These are phyloP conservation scores for Arthrobotrys megalospora DNA, from an alignment of 2,329 filamentous ascomycete species.

Conservation along the genomic window DNA sequence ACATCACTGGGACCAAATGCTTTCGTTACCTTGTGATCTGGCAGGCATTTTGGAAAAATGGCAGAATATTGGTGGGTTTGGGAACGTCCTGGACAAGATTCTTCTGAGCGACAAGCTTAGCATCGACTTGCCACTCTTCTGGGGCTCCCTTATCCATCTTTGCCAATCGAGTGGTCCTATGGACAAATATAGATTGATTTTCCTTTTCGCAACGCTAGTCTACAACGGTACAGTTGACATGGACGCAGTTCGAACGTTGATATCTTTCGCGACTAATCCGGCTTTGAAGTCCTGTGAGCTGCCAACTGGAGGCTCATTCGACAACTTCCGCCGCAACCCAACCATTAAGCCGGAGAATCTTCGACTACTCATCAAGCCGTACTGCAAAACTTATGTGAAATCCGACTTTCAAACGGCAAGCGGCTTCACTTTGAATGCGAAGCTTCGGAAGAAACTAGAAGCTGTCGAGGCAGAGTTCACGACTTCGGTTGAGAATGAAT, in stretches of 20 bases:
- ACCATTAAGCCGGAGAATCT: conserved; percentile 66
- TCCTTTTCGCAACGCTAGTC: conserved; percentile 69
- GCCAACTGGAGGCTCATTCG: conserved; percentile 67
- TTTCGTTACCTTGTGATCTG: conserved; percentile 31
- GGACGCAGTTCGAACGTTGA: conserved; percentile 68
- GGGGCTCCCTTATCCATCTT: conserved; percentile 32
- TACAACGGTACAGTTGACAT: conserved; percentile 68
- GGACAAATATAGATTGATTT: conserved; percentile 68
- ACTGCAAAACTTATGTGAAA: conserved; percentile 64
- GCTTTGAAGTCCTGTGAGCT: conserved; percentile 67
- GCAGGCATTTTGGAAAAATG: conserved; percentile 36
- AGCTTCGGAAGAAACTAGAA: conserved; percentile 65
- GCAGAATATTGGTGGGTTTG: conserved; percentile 47
- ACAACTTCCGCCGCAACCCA: conserved; percentile 67
- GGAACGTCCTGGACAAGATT: conserved; percentile 39
- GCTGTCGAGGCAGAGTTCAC: conserved; percentile 65
- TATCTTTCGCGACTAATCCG: conserved; percentile 69
- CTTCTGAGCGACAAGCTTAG: conserved; percentile 45
- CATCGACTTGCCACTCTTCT: conserved; percentile 50
- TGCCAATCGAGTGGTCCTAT: conserved; percentile 62
- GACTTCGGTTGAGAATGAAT: conserved; percentile 66
- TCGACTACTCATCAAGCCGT: conserved; percentile 65
- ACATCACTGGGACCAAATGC: conserved; percentile 28
- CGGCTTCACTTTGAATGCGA: conserved; percentile 64
- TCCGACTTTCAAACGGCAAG: conserved; percentile 64